These are phyloP conservation scores for Trichoderma sp. DNA, from an alignment of 2,329 filamentous ascomycete species.

Conservation along the genomic window DNA sequence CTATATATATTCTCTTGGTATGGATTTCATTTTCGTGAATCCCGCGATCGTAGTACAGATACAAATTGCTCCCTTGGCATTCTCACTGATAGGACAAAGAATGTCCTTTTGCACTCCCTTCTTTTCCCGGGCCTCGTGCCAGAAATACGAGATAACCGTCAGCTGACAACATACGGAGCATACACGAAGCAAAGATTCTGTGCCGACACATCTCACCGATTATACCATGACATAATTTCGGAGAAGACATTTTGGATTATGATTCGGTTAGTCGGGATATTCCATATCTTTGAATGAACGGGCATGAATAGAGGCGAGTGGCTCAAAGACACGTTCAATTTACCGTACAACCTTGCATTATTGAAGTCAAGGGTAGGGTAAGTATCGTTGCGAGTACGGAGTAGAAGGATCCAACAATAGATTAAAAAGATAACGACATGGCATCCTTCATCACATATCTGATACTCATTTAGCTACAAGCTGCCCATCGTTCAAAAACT, in stretches of 20 bases:
- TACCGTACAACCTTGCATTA: background rate
- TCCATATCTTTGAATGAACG: background rate
- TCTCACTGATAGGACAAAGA: background rate
- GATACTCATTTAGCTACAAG: background rate
- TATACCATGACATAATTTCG: background rate
- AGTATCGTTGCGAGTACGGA: background rate
- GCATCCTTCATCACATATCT: background rate
- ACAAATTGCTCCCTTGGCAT: background rate
- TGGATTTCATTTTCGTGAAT: background rate
- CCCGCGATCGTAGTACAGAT: background rate
- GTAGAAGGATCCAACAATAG: background rate
- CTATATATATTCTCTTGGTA: background rate
- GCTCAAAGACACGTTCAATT: background rate
- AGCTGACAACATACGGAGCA: background rate
- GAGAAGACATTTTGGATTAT: background rate
- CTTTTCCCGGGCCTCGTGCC: background rate
- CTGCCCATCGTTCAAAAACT: slow-evolving; percentile 15
- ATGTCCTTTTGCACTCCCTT: background rate
- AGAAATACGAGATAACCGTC: background rate
- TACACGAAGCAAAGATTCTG: background rate
- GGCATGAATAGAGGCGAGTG: background rate
- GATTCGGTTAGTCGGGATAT: background rate
- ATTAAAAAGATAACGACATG: background rate
- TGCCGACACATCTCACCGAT: background rate
- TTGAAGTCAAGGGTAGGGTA: background rate